Evolutionary conservation across 495 filamentous ascomycete genomes (phyloP), one percentile per base, ranked within the genome.

Genomic region (Trichoderma gamsii): DNA sequence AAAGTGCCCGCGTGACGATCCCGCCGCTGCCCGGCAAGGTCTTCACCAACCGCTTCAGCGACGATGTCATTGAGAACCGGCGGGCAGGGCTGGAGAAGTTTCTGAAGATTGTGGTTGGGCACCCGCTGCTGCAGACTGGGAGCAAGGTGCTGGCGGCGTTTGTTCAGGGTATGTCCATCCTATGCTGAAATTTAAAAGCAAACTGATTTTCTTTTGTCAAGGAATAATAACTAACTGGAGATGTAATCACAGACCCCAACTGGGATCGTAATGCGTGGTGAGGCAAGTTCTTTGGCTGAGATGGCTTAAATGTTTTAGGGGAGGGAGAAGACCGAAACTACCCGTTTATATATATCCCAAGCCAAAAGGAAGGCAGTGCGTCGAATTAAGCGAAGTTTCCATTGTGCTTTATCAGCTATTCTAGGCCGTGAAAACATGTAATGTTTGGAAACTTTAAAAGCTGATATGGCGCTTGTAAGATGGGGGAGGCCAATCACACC

Each of bases 41-140:
- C 41, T 97, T 98, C 73, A 97, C 94, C 32, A 98, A 98, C 77
- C 90, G 95, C 18, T 99, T 99, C 81, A 94, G 90, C 69, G 95
- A 99, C 75, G 95, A 97, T 73, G 96, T 99, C 72, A 99, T 99
- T 75, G 96, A 99, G 85, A 92, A 96, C 76, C 83, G 95, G 35
- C 83, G 94, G 61, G 90, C 93, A 72, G 95, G 95, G 11, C 81
- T 99, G 68, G 93, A 99, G 82, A 87, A 94, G 72, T 99, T 99
- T 75, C 78, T 99, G 75, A 92, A 96, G 87, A 98, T 99, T 71
- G 95, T 99, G 4, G 95, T 97, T 0, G 93, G 95, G 0, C 95
- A 99, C 79, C 95, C 95, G 67, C 82, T 99, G 70, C 79, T 99
- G 80, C 95, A 99, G 86, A 98, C 96, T 41, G 96, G 96, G 65